Evolutionary conservation across 352 stramenopile genomes (phyloP).

Genomic region (Phytophthora macrochlamydospora): DNA sequence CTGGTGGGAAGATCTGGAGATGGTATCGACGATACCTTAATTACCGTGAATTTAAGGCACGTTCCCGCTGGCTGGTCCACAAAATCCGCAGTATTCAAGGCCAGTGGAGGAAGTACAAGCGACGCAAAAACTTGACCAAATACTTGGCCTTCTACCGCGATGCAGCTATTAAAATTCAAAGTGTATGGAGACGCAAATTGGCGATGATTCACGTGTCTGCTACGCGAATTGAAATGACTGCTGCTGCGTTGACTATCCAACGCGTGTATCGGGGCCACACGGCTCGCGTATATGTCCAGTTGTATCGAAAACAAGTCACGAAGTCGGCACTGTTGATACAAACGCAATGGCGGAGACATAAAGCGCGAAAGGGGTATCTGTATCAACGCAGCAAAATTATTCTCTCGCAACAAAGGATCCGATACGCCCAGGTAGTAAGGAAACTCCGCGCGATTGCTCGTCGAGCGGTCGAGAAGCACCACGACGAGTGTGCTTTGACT

Average conservation of each 20-base stretch:
- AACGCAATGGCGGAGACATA: constrained; percentile 43
- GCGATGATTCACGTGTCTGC: constrained; percentile 32
- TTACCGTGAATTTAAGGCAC: constrained; percentile 34
- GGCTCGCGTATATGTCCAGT: constrained; percentile 28
- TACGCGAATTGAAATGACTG: constrained; percentile 37
- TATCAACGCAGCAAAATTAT: constrained; percentile 37
- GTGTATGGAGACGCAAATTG: constrained; percentile 47
- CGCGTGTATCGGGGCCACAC: constrained; percentile 46
- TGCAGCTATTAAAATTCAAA: constrained; percentile 47
- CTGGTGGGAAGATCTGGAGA: constrained; percentile 34
- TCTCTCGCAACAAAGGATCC: constrained; percentile 41
- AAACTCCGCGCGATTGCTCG: constrained; percentile 31
- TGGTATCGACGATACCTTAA: constrained; percentile 60
- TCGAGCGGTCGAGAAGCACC: constrained; percentile 33
- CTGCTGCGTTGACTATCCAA: constrained; percentile 44
- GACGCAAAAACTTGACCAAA: constrained; percentile 32
- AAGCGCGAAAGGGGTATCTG: constrained; percentile 26
- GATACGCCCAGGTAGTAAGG: constrained; percentile 41
- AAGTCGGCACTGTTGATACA: constrained; percentile 41
- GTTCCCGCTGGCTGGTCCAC: constrained; percentile 50
- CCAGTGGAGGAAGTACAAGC: constrained; percentile 59
- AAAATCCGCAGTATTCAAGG: constrained; percentile 63
- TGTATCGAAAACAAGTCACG: constrained; percentile 35
- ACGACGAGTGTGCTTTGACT: constrained; percentile 25
- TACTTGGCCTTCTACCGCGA: constrained; percentile 48